These are phyloP conservation scores for Penicillium expansum DNA, from an alignment of 2,329 filamentous ascomycete species.

Conservation along the genomic window DNA sequence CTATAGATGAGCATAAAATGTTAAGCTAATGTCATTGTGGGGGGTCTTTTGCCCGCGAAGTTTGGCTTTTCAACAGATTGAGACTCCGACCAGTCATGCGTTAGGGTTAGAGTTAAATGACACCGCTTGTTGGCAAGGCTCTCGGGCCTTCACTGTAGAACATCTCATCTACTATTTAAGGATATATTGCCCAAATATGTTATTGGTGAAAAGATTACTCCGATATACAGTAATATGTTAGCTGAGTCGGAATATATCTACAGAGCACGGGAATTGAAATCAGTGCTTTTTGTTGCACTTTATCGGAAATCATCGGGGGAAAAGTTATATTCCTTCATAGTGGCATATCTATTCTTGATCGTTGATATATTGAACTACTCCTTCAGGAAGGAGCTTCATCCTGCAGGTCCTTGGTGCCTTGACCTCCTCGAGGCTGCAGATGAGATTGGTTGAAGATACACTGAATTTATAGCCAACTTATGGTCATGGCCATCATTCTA, in stretches of 20 bases:
- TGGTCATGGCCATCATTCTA: background rate
- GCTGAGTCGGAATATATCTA: background rate
- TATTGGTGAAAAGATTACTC: background rate
- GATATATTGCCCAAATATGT: no score
- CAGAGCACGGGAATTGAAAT: no score
- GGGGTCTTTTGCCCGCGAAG: background rate
- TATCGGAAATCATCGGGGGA: background rate
- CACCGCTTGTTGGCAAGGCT: background rate
- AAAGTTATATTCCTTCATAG: background rate
- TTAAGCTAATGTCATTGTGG: background rate
- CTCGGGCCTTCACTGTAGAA: background rate
- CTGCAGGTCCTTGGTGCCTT: constrained; percentile 2
- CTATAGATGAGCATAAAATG: background rate
- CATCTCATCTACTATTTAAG: background rate
- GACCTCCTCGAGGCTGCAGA: constrained; percentile 1
- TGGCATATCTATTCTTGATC: background rate
- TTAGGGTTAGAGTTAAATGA: background rate
- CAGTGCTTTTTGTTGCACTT: background rate
- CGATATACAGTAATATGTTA: no score
- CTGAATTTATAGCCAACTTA: background rate
- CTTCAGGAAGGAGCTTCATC: constrained; percentile 5
- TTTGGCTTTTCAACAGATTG: constrained; percentile 3
- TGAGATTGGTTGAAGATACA: constrained; percentile 7
- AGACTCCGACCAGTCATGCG: background rate
- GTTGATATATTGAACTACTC: background rate